A percentile compares a stretch with the other conserved stretches of the same genome.
phyloP scores from a whole-genome alignment of 1,284 basidiomycete genomes.

The Cryptococcus sp. region DNA sequence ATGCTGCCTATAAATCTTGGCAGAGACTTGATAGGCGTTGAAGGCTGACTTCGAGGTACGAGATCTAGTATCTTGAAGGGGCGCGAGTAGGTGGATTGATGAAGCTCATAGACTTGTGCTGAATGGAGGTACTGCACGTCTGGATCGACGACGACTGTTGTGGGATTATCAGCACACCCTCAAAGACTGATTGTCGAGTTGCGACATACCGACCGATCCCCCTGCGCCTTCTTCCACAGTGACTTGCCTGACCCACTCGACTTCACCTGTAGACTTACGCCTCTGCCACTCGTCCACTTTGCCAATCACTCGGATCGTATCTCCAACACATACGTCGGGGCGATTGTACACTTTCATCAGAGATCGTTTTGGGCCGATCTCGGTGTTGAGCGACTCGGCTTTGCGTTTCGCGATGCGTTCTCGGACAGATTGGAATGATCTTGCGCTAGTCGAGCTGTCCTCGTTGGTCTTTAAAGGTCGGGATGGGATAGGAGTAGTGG shows the following conservation, averaged over 20 bases:
- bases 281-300: constrained; percentile 41
- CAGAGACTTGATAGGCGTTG: constrained; percentile 2
- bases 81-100: constrained; percentile 33
- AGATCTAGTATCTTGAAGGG: constrained; percentile 35
- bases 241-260: constrained; percentile 39
- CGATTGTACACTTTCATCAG: constrained; percentile 21
- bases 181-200: not conserved
- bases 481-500: not conserved
- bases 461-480: not conserved
- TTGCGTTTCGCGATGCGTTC: constrained; percentile 20
- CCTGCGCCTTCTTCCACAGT: constrained; percentile 38
- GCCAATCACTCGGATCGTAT: constrained; percentile 42
- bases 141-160: constrained; percentile 34
- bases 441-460: too few species aligned
- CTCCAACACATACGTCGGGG: constrained; percentile 44
- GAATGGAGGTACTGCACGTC: constrained; percentile 37
- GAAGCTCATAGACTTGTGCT: constrained; percentile 27
- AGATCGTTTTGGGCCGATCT: not conserved
- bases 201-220: constrained; percentile 37
- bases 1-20: not conserved
- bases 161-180: not conserved
- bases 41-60: not conserved
- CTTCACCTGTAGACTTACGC: constrained; percentile 12
- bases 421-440: constrained; percentile 16
- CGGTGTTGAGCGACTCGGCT: constrained; percentile 1